These are phyloP conservation scores for Bacidia gigantensis DNA, from an alignment of 495 filamentous ascomycete genomes.

Conservation along the genomic window DNA sequence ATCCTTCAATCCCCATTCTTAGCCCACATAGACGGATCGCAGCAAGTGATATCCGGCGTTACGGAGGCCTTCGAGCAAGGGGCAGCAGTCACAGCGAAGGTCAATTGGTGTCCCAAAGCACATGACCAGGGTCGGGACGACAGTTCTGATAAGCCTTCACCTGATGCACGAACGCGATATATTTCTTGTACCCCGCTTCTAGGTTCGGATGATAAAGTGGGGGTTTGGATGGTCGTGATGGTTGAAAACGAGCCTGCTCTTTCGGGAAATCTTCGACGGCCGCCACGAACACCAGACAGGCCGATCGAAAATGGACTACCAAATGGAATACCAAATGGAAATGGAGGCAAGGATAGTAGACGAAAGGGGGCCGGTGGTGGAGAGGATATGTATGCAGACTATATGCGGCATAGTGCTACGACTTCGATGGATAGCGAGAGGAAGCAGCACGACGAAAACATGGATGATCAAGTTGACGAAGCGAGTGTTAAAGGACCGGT, in stretches of 20 bases:
- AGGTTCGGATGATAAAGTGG: slow-evolving; percentile 41
- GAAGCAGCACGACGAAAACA: not conserved
- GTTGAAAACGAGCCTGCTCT: slow-evolving; percentile 34
- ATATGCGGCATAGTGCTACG: slow-evolving; percentile 6
- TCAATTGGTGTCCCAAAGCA: slow-evolving; percentile 40
- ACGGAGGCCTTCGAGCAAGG: slow-evolving; percentile 39
- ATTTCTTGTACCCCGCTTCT: slow-evolving; percentile 50
- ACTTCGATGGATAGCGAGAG: not conserved
- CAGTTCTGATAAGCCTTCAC: slow-evolving; percentile 2
- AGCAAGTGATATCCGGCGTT: slow-evolving; percentile 38
- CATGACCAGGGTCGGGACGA: slow-evolving; percentile 4
- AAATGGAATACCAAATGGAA: not conserved
- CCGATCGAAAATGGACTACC: not conserved
- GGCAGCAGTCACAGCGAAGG: slow-evolving; percentile 44
- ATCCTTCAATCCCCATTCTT: slow-evolving; percentile 52
- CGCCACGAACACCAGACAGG: slow-evolving; percentile 1
- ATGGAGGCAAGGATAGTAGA: not conserved
- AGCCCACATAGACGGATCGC: slow-evolving; percentile 41
- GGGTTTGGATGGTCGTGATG: slow-evolving; percentile 54
- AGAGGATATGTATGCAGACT: slow-evolving; percentile 13
- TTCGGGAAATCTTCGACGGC: slow-evolving; percentile 9
- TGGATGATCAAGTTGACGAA: not conserved
- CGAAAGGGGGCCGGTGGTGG: not conserved
- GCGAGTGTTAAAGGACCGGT: not conserved
- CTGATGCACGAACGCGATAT: slow-evolving; percentile 33